phyloP scores from a whole-genome alignment of 768 basidiomycete genomes.

The Suillus cothurnatus region DNA sequence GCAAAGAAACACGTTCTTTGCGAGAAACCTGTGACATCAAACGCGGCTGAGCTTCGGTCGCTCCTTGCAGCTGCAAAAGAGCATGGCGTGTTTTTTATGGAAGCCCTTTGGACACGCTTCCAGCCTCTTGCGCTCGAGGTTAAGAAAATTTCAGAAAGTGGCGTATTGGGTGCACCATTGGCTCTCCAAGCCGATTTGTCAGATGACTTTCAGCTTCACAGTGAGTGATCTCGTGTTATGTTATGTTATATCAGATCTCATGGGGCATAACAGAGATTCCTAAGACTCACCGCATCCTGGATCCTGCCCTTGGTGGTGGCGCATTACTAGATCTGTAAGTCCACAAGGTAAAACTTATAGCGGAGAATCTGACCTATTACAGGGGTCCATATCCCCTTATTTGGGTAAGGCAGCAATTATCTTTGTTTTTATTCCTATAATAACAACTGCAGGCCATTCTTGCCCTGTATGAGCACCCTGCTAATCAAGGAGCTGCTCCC shows the following conservation, averaged over 20 bases:
- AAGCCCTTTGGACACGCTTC: conserved; percentile 88
- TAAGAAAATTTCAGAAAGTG: conserved; percentile 62
- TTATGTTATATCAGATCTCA: neutral
- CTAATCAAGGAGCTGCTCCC: conserved; percentile 63
- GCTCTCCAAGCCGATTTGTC: conserved; percentile 78
- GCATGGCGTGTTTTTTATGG: conserved; percentile 87
- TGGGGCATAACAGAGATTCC: conserved; percentile 52
- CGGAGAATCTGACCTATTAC: conserved; percentile 12
- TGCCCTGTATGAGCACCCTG: conserved; percentile 75
- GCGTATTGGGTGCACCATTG: conserved; percentile 65
- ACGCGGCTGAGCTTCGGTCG: conserved; percentile 72
- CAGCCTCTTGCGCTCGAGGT: conserved; percentile 69
- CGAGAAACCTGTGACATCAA: conserved; percentile 87
- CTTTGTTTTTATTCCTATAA: neutral
- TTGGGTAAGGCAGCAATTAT: conserved; percentile 52
- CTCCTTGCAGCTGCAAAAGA: conserved; percentile 76
- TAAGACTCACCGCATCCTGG: conserved; percentile 71
- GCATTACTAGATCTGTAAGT: conserved; percentile 82
- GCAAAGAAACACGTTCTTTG: conserved; percentile 86
- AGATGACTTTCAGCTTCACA: conserved; percentile 63
- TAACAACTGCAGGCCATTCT: conserved; percentile 61
- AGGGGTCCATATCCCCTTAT: conserved; percentile 84
- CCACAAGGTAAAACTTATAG: neutral
- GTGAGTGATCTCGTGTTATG: conserved; percentile 37
- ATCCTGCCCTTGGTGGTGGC: conserved; percentile 81